These are phyloP conservation scores for Cytospora leucostoma DNA, from an alignment of 2,329 filamentous ascomycete genomes.

Conservation along the genomic window DNA sequence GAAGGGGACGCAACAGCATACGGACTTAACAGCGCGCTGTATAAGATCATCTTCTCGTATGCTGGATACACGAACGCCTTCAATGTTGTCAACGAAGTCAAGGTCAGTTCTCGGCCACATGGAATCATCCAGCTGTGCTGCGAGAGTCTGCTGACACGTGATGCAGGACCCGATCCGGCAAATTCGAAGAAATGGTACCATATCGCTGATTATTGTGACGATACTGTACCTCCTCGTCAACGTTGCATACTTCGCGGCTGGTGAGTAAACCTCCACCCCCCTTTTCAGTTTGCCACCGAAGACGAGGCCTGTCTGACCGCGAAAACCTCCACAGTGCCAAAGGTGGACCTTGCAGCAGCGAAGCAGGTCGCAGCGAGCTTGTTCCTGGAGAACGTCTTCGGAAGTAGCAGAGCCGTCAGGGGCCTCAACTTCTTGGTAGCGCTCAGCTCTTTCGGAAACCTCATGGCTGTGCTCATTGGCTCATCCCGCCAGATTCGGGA, in stretches of 20 bases:
- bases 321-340: constrained; percentile 42
- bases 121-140: background rate
- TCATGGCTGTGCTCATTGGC: constrained; percentile 56
- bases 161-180: constrained; percentile 57
- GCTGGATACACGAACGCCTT: constrained; percentile 60
- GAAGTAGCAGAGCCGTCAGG: constrained; percentile 44
- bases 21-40: constrained; percentile 58
- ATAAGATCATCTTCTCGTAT: constrained; percentile 62
- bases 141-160: background rate
- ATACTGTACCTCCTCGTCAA: constrained; percentile 60
- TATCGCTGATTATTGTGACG: constrained; percentile 53
- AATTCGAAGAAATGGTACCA: constrained; percentile 51
- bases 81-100: constrained; percentile 61
- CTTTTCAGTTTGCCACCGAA: background rate
- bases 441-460: constrained; percentile 59
- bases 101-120: constrained; percentile 28
- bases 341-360: constrained; percentile 51
- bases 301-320: background rate
- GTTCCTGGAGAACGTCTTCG: constrained; percentile 62
- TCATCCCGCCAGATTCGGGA: constrained; percentile 60
- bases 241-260: constrained; percentile 59
- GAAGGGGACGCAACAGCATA: constrained; percentile 44
- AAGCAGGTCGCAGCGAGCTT: constrained; percentile 55
- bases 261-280: background rate
- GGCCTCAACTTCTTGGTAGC: constrained; percentile 60